These are phyloP conservation scores for Mortierella antarctica DNA, from an alignment of 192 early-diverging fungal genomes.

Conservation along the genomic window DNA sequence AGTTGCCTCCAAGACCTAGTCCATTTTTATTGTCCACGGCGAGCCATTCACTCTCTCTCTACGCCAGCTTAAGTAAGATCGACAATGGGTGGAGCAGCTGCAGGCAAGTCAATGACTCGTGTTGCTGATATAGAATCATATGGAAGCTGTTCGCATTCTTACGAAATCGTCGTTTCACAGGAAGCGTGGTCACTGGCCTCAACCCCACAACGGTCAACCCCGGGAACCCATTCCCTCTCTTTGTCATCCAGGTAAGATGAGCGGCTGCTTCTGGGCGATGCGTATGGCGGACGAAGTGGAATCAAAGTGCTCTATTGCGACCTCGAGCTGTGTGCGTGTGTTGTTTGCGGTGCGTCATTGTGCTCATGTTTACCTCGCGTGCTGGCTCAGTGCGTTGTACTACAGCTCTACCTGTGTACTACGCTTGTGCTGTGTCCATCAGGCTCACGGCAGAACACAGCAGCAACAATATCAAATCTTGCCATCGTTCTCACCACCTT, in stretches of 20 bases:
- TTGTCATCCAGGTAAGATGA: slow-evolving; percentile 77
- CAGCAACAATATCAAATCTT: not conserved
- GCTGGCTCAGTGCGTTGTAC: too few species aligned
- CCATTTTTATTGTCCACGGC: not conserved
- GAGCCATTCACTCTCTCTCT: not conserved
- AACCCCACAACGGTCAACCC: slow-evolving; percentile 68
- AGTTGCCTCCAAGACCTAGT: not conserved
- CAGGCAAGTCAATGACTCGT: not conserved
- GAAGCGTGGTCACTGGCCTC: slow-evolving; percentile 71
- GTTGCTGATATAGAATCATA: too few species aligned
- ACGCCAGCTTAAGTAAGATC: not conserved
- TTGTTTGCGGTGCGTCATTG: not conserved
- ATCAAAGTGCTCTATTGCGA: not conserved
- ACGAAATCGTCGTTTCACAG: slow-evolving; percentile 5
- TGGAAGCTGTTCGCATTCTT: not conserved
- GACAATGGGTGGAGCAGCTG: not conserved
- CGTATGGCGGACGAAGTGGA: not conserved
- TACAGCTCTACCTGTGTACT: too few species aligned
- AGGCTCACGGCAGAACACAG: not conserved
- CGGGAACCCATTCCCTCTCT: slow-evolving; percentile 72
- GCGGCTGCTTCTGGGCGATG: not conserved
- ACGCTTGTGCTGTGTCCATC: not conserved
- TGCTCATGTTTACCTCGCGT: too few species aligned
- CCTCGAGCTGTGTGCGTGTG: not conserved
- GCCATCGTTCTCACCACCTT: not conserved